phyloP scores from a whole-genome alignment of 257 asterid genomes.

The Anisodus acutangulus region DNA sequence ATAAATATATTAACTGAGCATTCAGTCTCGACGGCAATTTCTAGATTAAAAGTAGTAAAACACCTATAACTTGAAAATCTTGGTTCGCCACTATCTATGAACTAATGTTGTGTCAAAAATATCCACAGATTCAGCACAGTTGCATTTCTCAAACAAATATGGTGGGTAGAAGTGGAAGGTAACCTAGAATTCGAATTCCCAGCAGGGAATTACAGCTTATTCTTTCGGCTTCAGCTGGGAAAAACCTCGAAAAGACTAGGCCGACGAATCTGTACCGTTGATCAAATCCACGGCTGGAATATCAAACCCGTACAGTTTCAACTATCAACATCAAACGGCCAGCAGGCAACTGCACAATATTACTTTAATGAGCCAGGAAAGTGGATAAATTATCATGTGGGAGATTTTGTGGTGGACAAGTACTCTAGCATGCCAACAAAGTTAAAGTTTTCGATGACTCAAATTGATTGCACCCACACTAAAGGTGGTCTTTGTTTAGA shows the following conservation, averaged over 20 bases:
- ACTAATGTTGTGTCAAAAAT: not conserved
- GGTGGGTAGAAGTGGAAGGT: constrained; percentile 72
- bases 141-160: constrained; percentile 61
- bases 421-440: constrained; percentile 37
- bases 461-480: constrained; percentile 68
- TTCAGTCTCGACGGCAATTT: too few relatives aligned
- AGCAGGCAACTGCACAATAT: constrained; percentile 35
- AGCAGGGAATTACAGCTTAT: constrained; percentile 51
- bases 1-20: too few relatives aligned
- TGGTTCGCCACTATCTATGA: not conserved
- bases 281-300: constrained; percentile 62
- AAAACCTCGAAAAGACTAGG: constrained; percentile 37
- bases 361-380: constrained; percentile 46
- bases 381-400: constrained; percentile 58
- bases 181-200: constrained; percentile 61
- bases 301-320: constrained; percentile 56
- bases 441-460: constrained; percentile 59
- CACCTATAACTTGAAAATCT: not conserved
- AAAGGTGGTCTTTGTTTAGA: constrained; percentile 66
- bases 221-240: constrained; percentile 55
- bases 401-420: constrained; percentile 55
- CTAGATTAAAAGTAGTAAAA: too few relatives aligned
- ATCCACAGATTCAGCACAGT: constrained; percentile 45
- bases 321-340: constrained; percentile 46
- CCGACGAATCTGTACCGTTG: constrained; percentile 34